Percentiles rank a stretch among this genome's conserved stretches.
Evolutionary conservation across 352 stramenopile genomes (phyloP).

Genomic region (Aphanomyces astaci): DNA sequence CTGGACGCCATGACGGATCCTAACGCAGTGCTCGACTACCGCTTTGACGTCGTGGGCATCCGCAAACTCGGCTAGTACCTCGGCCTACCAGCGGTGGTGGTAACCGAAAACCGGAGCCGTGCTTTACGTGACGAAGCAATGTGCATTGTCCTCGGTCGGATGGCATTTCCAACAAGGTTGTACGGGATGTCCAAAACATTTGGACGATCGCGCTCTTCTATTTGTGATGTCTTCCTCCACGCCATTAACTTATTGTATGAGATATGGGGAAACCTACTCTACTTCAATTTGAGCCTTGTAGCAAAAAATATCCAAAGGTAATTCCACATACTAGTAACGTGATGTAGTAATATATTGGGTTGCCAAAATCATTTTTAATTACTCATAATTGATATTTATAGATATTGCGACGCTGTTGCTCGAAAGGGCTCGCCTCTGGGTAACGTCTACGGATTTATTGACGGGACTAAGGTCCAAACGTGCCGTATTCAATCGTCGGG

Average conservation of each 20-base stretch:
- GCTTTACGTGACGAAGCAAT: slow-evolving; percentile 8
- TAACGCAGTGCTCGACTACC: background rate
- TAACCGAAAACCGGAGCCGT: background rate
- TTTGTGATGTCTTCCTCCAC: slow-evolving; percentile 18
- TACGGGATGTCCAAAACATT: slow-evolving; percentile 18
- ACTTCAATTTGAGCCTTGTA: slow-evolving; percentile 5
- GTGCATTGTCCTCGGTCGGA: slow-evolving; percentile 19
- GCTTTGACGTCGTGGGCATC: slow-evolving; percentile 2
- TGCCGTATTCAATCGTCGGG: background rate
- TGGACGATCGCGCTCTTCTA: slow-evolving; percentile 10
- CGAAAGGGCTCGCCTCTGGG: background rate
- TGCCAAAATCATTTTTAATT: background rate
- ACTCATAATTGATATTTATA: no score
- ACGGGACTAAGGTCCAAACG: slow-evolving; percentile 23
- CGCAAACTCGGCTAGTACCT: background rate
- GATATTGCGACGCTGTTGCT: background rate
- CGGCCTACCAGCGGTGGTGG: background rate
- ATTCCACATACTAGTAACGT: no score
- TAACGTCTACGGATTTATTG: slow-evolving; percentile 20
- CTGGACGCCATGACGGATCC: background rate
- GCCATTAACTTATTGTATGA: slow-evolving; percentile 14
- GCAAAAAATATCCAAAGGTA: background rate
- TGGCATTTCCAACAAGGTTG: slow-evolving; percentile 7
- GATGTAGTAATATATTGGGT: no score
- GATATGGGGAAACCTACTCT: slow-evolving; percentile 9